Evolutionary conservation across 805 yeast species (phyloP).

Genomic region (Cyberlindnera lachancei): DNA sequence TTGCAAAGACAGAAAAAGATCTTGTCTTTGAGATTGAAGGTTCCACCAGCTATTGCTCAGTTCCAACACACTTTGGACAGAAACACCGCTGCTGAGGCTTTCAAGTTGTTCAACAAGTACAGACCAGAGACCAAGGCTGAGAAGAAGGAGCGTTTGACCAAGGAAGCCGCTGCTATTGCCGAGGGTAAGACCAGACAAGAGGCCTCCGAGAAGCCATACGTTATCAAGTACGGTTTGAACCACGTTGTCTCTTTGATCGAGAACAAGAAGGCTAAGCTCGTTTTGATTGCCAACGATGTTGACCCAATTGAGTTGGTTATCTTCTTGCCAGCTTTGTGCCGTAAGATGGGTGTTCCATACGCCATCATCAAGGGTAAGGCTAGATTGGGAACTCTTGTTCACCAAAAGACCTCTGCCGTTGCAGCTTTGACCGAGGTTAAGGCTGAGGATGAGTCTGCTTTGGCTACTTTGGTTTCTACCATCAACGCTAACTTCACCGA

Average conservation of each 20-base stretch:
- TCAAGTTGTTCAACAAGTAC: conserved; percentile 98
- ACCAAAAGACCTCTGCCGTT: conserved; percentile 95
- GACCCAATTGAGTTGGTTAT: conserved; percentile 98
- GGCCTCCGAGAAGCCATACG: conserved; percentile 94
- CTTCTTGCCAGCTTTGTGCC: conserved; percentile 97
- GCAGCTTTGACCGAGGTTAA: conserved; percentile 95
- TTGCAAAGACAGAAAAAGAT: conserved; percentile 99
- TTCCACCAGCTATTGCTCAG: conserved; percentile 97
- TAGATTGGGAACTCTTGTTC: conserved; percentile 94
- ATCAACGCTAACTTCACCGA: conserved; percentile 89
- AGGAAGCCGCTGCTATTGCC: conserved; percentile 98
- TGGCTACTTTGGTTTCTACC: conserved; percentile 88
- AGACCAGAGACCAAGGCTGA: conserved; percentile 96
- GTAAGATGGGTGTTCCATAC: conserved; percentile 99
- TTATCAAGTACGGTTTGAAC: conserved; percentile 97
- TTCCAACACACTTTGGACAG: conserved; percentile 94
- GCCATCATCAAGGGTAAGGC: conserved; percentile 98
- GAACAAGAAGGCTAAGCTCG: conserved; percentile 98
- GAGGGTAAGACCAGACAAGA: conserved; percentile 97
- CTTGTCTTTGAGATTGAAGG: conserved; percentile 92
- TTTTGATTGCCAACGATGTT: conserved; percentile 96
- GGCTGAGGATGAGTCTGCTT: conserved; percentile 90
- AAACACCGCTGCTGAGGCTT: conserved; percentile 96
- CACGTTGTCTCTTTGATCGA: conserved; percentile 96
- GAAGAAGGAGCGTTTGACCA: conserved; percentile 98